phyloP scores from a whole-genome alignment of 2,329 filamentous ascomycete species.

The Ophiosphaerella narmari region DNA sequence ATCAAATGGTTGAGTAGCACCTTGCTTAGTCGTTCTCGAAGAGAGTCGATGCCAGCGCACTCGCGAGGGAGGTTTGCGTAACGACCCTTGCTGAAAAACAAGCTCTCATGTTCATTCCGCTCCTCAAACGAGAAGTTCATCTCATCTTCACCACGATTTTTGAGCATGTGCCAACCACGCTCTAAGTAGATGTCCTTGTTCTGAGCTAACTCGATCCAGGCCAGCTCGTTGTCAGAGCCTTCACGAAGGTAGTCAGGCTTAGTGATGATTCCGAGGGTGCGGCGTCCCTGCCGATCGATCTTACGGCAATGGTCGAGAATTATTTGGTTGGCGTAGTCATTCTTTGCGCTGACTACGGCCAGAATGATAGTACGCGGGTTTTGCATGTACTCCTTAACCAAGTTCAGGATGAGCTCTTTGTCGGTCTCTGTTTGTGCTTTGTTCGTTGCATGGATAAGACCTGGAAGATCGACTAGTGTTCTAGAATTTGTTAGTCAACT shows the following conservation, averaged over 20 bases:
- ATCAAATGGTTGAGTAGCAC: slow-evolving; percentile 50
- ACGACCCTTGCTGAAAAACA: slow-evolving; percentile 42
- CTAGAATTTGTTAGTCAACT: too few relatives aligned
- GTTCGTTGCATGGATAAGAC: slow-evolving; percentile 42
- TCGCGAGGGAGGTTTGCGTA: slow-evolving; percentile 33
- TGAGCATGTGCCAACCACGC: slow-evolving; percentile 61
- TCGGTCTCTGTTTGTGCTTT: slow-evolving; percentile 41
- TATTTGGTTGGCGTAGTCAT: slow-evolving; percentile 60
- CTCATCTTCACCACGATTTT: slow-evolving; percentile 51
- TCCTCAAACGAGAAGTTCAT: slow-evolving; percentile 43
- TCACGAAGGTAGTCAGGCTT: slow-evolving; percentile 55
- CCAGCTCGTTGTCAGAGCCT: slow-evolving; percentile 48
- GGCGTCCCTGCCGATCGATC: slow-evolving; percentile 52
- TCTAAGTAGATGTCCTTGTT: slow-evolving; percentile 47
- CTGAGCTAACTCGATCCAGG: slow-evolving; percentile 43
- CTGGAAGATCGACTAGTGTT: slow-evolving; percentile 45
- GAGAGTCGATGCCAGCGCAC: slow-evolving; percentile 53
- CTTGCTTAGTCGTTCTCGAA: slow-evolving; percentile 57
- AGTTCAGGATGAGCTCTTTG: slow-evolving; percentile 31
- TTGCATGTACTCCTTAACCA: slow-evolving; percentile 61
- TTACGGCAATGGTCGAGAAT: slow-evolving; percentile 56
- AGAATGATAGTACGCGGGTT: slow-evolving; percentile 64
- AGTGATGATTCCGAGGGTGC: slow-evolving; percentile 62
- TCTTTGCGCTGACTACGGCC: slow-evolving; percentile 49
- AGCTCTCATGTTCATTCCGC: slow-evolving; percentile 46